Base-by-base conservation (phyloP, 2,329 filamentous ascomycete species). In the Ambrosiella xylebori region DNA sequence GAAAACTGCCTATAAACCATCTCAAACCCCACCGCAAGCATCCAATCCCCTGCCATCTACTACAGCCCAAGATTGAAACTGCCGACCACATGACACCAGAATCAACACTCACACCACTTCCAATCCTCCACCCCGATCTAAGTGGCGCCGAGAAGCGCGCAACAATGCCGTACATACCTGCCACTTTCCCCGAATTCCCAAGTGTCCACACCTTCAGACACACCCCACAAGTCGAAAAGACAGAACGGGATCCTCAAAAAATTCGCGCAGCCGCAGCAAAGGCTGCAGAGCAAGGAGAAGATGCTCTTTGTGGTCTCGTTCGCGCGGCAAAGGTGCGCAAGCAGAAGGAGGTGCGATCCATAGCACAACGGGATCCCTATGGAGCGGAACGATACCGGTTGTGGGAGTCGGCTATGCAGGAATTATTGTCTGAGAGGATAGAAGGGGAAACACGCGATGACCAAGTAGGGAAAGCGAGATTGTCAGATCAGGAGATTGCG, bases 161-260 rank as follows among this genome's bases (percentile, higher is more conserved):
- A 7, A 66, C 71, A 11, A 77, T 76, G 63, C 58, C 66, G 27
- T 82, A 80, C 66, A 81, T 84, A 9, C 81, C 81, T 0, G 68
- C 69, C 40, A 73, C 73, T 0, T 81, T 84, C 56, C 81, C 81
- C 0, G 72, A 76, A 8, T 84, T 84, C 60, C 81, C 81, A 0
- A 82, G 79, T 65, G 78, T 77, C 51, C 80, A 84, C 64, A 84
- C 80, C 2, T 84, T 82, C 67, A 76, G 74, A 44, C 78, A 76
- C 64, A 84, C 80, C 0, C 76, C 76, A 1, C 73, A 75, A 39
- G 71, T 76, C 15, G 61, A 63, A 47, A 54, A 59, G 52, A 54
- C 39, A 8, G 71, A 76, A 45, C 71, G 68, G 15, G 76, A 82
- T 59, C 74, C 77, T 0, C 75, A 80, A 63, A 78, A 77, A 65